Conservation (phyloP, 2,329 filamentous ascomycete species). For the Orbilia oligospora region DNA sequence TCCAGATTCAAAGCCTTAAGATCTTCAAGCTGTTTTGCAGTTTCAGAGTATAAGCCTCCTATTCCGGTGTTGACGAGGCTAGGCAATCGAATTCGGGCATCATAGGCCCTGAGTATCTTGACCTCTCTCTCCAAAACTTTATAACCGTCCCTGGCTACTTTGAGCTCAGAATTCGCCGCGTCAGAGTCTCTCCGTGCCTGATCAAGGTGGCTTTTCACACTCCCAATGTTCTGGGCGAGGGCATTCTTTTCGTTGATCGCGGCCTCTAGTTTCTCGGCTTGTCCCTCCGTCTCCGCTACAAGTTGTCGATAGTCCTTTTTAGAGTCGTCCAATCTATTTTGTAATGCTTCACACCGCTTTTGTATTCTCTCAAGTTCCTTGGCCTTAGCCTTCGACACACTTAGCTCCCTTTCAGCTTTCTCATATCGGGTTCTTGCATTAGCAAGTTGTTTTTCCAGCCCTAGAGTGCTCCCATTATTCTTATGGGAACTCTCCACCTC, state of each 20-base stretch:
- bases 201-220: neutral
- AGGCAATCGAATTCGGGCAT: neutral
- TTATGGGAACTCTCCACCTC: neutral
- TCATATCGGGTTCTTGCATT: neutral
- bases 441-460: neutral
- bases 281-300: slow-evolving; percentile 3
- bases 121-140: neutral
- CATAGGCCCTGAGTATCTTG: neutral
- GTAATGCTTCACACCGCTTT: neutral
- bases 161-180: neutral
- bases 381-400: neutral
- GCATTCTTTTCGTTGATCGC: neutral
- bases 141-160: neutral
- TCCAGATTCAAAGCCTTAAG: neutral
- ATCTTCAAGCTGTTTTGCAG: neutral
- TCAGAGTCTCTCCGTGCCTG: neutral
- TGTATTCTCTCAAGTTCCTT: neutral
- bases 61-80: neutral
- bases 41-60: neutral
- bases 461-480: neutral
- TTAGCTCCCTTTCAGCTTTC: neutral
- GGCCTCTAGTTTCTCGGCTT: neutral
- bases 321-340: neutral
- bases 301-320: neutral
- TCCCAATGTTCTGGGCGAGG: neutral